Evolutionary conservation across 2,329 filamentous ascomycete genomes (phyloP).

Genomic region (Colletotrichum sansevieriae): DNA sequence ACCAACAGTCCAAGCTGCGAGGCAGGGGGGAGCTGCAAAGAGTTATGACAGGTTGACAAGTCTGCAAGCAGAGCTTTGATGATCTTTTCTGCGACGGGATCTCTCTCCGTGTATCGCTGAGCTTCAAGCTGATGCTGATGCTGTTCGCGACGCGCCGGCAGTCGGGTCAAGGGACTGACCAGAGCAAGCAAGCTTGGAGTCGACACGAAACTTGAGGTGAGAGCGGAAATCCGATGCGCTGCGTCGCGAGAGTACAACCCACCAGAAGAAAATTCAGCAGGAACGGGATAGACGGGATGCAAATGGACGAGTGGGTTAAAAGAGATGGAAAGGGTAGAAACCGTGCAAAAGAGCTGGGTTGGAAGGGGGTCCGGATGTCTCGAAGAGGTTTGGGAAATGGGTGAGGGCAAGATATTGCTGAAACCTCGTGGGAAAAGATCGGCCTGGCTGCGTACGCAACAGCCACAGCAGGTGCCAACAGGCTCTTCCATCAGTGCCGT

Average conservation of each 20-base stretch:
- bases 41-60: slow-evolving; percentile 35
- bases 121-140: slow-evolving; percentile 25
- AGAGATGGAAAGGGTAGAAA: slow-evolving; percentile 36
- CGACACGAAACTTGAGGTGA: slow-evolving; percentile 38
- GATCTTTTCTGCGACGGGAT: slow-evolving; percentile 21
- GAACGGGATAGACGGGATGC: not conserved
- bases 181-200: slow-evolving; percentile 30
- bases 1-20: slow-evolving; percentile 44
- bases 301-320: slow-evolving; percentile 30
- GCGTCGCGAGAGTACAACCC: slow-evolving; percentile 34
- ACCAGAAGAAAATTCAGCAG: slow-evolving; percentile 25
- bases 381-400: slow-evolving; percentile 45
- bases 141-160: slow-evolving; percentile 30
- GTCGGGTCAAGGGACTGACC: slow-evolving; percentile 18
- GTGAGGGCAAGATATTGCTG: slow-evolving; percentile 46
- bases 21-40: slow-evolving; percentile 38
- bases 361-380: slow-evolving; percentile 42
- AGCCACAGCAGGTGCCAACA: not conserved
- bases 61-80: slow-evolving; percentile 42
- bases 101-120: slow-evolving; percentile 17
- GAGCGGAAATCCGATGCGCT: slow-evolving; percentile 36
- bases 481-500: not conserved
- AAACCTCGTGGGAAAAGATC: slow-evolving; percentile 43
- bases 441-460: slow-evolving; percentile 13
- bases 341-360: slow-evolving; percentile 39